Evolutionary conservation across 306 rosid genomes (phyloP).

Genomic region (Elaeagnus macrophylla): DNA sequence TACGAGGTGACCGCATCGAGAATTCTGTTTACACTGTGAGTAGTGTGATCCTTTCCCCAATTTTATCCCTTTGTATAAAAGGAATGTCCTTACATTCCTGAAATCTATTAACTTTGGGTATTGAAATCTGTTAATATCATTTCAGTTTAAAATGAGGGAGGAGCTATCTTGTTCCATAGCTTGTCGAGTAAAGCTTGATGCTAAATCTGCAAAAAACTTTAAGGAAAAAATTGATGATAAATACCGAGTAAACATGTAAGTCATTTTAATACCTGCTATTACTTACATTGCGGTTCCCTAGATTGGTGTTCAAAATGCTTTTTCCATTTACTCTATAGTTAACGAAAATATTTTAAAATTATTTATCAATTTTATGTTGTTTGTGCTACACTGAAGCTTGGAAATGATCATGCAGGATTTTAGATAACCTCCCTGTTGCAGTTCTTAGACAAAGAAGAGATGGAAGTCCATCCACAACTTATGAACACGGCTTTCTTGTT

Average conservation of each 20-base stretch:
- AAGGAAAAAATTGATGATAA: conserved; percentile 92
- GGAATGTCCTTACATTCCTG: neutral
- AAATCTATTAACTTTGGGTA: conserved; percentile 5
- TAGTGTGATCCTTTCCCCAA: conserved; percentile 11
- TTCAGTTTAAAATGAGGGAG: conserved; percentile 85
- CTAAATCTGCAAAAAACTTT: conserved; percentile 72
- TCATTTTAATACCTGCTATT: neutral
- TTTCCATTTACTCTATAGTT: too few species aligned
- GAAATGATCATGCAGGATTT: conserved; percentile 58
- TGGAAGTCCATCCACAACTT: conserved; percentile 79
- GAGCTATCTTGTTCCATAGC: conserved; percentile 74
- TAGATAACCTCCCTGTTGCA: conserved; percentile 98
- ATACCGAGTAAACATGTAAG: conserved; percentile 95
- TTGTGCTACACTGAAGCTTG: conserved; percentile 13
- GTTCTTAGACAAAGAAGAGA: conserved; percentile 90
- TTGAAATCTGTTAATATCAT: conserved; percentile 12
- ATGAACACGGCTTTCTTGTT: conserved; percentile 91
- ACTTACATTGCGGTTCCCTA: too few species aligned
- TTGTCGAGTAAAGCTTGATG: conserved; percentile 48
- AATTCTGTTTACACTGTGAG: conserved; percentile 73
- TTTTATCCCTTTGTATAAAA: neutral
- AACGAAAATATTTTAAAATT: too few species aligned
- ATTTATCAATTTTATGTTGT: too few species aligned
- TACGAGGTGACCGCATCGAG: conserved; percentile 98
- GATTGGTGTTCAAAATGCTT: too few species aligned